Percentiles rank a stretch among this genome's conserved stretches.
Evolutionary conservation across 805 yeast species (phyloP).

Genomic region (Ogataea kodamae): DNA sequence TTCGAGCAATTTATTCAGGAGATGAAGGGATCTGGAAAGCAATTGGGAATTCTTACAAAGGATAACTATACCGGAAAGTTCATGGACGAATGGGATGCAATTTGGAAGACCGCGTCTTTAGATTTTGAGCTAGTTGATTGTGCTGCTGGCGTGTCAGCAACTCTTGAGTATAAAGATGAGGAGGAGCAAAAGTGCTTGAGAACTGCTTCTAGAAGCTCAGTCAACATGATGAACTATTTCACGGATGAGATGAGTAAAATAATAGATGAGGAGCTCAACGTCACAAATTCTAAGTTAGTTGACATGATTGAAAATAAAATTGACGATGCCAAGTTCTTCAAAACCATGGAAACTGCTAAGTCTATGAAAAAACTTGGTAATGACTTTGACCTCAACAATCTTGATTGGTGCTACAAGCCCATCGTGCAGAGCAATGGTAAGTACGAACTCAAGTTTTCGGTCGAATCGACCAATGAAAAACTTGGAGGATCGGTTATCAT

Average conservation of each 20-base stretch:
- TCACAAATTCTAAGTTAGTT: slow-evolving; percentile 68
- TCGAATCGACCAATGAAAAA: slow-evolving; percentile 63
- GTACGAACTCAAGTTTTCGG: slow-evolving; percentile 80
- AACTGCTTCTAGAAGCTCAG: slow-evolving; percentile 73
- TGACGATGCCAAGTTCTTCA: slow-evolving; percentile 71
- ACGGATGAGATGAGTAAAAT: slow-evolving; percentile 83
- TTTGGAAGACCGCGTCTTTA: slow-evolving; percentile 33
- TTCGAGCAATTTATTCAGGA: slow-evolving; percentile 55
- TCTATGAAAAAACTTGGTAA: slow-evolving; percentile 52
- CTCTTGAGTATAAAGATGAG: slow-evolving; percentile 74
- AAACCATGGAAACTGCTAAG: slow-evolving; percentile 43
- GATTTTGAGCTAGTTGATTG: slow-evolving; percentile 50
- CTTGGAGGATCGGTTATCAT: slow-evolving; percentile 76
- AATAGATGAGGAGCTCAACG: slow-evolving; percentile 80
- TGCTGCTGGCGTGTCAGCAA: slow-evolving; percentile 48
- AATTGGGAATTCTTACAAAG: slow-evolving; percentile 66
- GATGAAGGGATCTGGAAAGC: slow-evolving; percentile 39
- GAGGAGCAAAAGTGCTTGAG: slow-evolving; percentile 65
- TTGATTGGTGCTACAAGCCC: slow-evolving; percentile 95
- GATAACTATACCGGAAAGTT: slow-evolving; percentile 83
- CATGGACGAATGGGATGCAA: slow-evolving; percentile 70
- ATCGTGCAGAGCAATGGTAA: slow-evolving; percentile 85
- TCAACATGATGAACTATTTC: slow-evolving; percentile 75
- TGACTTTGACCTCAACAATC: slow-evolving; percentile 68
- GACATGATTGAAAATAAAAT: slow-evolving; percentile 78